A percentile compares a stretch with the other conserved stretches of the same genome.
Conservation (phyloP, 2,329 filamentous ascomycete species). For the Venturia aucupariae region DNA sequence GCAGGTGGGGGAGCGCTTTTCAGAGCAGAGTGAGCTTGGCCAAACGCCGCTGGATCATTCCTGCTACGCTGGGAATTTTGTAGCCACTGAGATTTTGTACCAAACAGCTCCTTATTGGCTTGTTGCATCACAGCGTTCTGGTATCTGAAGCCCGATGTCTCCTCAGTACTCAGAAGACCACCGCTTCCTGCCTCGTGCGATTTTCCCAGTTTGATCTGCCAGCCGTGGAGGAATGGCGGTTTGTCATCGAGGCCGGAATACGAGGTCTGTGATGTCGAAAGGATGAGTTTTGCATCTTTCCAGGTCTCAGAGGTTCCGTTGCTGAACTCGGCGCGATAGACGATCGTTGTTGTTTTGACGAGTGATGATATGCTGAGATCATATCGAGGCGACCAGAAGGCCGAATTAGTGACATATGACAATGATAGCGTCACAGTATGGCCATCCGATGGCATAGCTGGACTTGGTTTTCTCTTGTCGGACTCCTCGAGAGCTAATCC, state of each 20-base stretch:
- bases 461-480: not conserved
- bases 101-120: not conserved
- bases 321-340: conserved; percentile 53
- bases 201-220: conserved; percentile 44
- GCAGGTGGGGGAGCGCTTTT: no score
- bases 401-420: conserved; percentile 50
- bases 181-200: conserved; percentile 18
- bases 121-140: conserved; percentile 2
- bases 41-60: not conserved
- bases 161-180: conserved; percentile 19
- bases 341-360: conserved; percentile 42
- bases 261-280: conserved; percentile 55
- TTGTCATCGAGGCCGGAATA: conserved; percentile 47
- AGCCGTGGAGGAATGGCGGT: conserved; percentile 47
- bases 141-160: conserved; percentile 12
- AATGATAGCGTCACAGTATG: conserved; percentile 34
- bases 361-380: conserved; percentile 53
- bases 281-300: conserved; percentile 49
- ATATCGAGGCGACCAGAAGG: conserved; percentile 53
- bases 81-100: not conserved
- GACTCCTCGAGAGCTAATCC: conserved; percentile 5
- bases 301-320: conserved; percentile 57
- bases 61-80: not conserved
- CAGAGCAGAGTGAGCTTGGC: no score
- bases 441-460: not conserved